phyloP scores from a whole-genome alignment of 805 yeast genomes.

The Nakazawaea ernobii region DNA sequence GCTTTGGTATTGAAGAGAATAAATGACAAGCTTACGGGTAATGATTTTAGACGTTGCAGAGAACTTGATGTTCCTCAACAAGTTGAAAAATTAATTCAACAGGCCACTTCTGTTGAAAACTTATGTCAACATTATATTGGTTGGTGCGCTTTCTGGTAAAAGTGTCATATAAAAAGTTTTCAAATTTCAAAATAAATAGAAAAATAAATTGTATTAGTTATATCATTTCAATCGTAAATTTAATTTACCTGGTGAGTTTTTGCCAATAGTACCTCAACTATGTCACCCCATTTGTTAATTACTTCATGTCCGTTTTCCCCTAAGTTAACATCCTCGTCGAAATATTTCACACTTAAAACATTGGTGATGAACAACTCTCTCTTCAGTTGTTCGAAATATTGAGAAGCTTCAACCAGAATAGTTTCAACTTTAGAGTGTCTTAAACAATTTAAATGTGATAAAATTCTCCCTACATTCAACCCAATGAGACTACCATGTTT shows the following conservation, averaged over 20 bases:
- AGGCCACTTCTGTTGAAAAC: slow-evolving; percentile 94
- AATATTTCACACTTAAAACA: slow-evolving; percentile 49
- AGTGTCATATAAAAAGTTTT: no score
- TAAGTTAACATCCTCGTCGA: slow-evolving; percentile 42
- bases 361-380: slow-evolving; percentile 53
- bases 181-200: no score
- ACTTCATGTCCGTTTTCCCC: slow-evolving; percentile 23
- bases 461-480: slow-evolving; percentile 52
- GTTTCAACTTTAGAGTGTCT: not conserved
- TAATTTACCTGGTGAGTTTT: no score
- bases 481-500: slow-evolving; percentile 74
- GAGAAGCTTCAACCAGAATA: not conserved
- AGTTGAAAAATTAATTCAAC: slow-evolving; percentile 89
- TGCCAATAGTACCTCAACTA: not conserved
- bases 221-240: no score
- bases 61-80: slow-evolving; percentile 82
- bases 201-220: no score
- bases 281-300: slow-evolving; percentile 19
- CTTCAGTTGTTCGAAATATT: slow-evolving; percentile 29
- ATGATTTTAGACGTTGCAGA: slow-evolving; percentile 71
- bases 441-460: slow-evolving; percentile 38
- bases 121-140: slow-evolving; percentile 96
- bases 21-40: slow-evolving; percentile 88
- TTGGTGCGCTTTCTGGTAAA: slow-evolving; percentile 98
- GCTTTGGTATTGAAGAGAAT: slow-evolving; percentile 84